Conservation (phyloP, 106 monocot species). For the Alisma plantagoaquatica region DNA sequence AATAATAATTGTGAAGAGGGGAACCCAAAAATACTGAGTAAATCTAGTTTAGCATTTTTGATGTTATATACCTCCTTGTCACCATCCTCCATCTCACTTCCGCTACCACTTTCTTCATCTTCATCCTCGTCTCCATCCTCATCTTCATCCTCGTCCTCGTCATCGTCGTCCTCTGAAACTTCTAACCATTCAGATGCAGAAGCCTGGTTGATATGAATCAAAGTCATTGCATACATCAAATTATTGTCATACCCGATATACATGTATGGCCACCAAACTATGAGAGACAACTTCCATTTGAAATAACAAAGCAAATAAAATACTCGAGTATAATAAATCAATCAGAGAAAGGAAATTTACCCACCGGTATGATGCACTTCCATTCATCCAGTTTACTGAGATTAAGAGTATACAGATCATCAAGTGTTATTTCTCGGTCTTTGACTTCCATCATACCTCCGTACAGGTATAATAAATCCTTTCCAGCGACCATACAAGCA, state of each 20-base stretch:
- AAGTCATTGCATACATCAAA: no score
- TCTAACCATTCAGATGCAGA: slow-evolving; percentile 95
- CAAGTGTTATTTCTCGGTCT: slow-evolving; percentile 96
- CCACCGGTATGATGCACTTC: slow-evolving; percentile 92
- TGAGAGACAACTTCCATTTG: no score
- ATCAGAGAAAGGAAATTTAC: no score
- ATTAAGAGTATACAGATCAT: slow-evolving; percentile 95
- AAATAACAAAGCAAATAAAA: no score
- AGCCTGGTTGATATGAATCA: slow-evolving; percentile 31
- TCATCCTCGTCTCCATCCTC: slow-evolving; percentile 55
- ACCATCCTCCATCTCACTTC: slow-evolving; percentile 48
- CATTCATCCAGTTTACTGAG: slow-evolving; percentile 95
- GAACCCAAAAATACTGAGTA: no score
- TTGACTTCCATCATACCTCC: slow-evolving; percentile 96
- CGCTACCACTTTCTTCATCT: slow-evolving; percentile 29
- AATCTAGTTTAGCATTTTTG: no score
- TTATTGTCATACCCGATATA: no score
- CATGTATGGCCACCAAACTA: no score
- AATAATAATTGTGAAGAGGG: background rate
- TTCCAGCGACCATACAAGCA: slow-evolving; percentile 73
- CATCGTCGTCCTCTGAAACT: slow-evolving; percentile 77
- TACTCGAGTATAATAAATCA: no score
- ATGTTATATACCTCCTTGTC: slow-evolving; percentile 43
- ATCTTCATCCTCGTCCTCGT: slow-evolving; percentile 66
- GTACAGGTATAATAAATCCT: slow-evolving; percentile 79